Base-by-base conservation (phyloP, 208 protist genomes). In the Borovskyia barvae region DNA sequence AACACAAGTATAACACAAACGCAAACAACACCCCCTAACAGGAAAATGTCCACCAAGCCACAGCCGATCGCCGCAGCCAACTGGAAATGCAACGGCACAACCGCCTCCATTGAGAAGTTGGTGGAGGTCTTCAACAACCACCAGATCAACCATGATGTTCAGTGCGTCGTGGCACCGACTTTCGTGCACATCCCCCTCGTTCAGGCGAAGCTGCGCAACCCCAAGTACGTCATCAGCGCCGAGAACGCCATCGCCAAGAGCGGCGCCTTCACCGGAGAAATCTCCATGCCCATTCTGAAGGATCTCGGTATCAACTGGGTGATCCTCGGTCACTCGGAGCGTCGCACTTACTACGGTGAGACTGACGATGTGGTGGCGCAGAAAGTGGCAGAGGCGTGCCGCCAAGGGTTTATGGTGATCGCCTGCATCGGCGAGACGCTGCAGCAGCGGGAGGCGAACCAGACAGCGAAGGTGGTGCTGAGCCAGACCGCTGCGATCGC, bases 291-390 rank as follows among this genome's bases (percentile, higher is more conserved):
- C 5, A 98, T 98, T 79, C 57, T 99, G 24, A 92, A 92, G 61
- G 98, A 99, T 59, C 52, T 93, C 11, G 92, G 89, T 49, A 43
- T 98, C 33, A 56, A 97, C 26, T 98, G 87, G 85, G 74, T 97
- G 30, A 98, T 99, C 39, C 50, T 99, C 24, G 98, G 98, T 50
- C 98, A 99, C 84, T 97, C 85, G 66, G 98, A 99, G 83, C 87
- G 98, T 32, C 85, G 98, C 57, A 66, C 87, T 32, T 92, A 98
- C 79, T 98, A 98, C 72, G 75, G 76, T 25, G 97, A 99, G 77
- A 85, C 80, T 11, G 75, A 96, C 55, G 80, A 97, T 52, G 77
- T 97, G 5, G 81, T 98, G 36, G 96, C 90, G 9, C 77, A 97
- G 48, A 99, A 99, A 77, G 76, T 93, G 17, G 63, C 71, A 8